A percentile compares a stretch with the other conserved stretches of the same genome.
phyloP scores from a whole-genome alignment of 345 rosid genomes.

The Odontarrhena argentea region DNA sequence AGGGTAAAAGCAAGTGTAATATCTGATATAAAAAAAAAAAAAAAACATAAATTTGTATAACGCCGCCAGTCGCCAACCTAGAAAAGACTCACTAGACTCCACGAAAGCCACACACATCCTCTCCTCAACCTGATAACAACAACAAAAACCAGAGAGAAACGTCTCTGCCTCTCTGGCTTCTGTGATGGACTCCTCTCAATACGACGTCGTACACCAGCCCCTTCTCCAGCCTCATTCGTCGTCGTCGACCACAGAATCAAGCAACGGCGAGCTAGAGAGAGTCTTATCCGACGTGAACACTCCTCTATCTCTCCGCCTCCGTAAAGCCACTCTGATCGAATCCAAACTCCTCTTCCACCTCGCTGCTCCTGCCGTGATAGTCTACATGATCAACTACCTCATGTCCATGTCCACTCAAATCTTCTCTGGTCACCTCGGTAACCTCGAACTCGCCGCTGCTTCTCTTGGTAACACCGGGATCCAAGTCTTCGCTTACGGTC shows the following conservation, averaged over 20 bases:
- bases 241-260: constrained; percentile 17
- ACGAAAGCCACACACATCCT: too few species aligned
- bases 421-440: constrained; percentile 64
- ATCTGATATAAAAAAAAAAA: too few species aligned
- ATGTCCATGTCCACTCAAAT: constrained; percentile 66
- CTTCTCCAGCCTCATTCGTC: constrained; percentile 28
- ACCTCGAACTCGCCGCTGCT: constrained; percentile 63
- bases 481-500: constrained; percentile 49
- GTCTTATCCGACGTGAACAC: constrained; percentile 36
- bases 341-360: constrained; percentile 49
- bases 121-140: too few species aligned
- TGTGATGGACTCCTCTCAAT: too few species aligned
- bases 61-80: too few species aligned
- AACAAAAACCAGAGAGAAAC: not conserved
- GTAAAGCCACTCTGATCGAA: constrained; percentile 37
- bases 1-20: too few species aligned
- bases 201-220: constrained; percentile 7
- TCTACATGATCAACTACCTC: constrained; percentile 58
- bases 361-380: constrained; percentile 57
- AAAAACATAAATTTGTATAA: too few species aligned
- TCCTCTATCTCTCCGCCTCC: constrained; percentile 26
- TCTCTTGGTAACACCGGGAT: constrained; percentile 71
- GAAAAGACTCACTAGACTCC: too few species aligned
- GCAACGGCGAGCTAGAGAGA: constrained; percentile 33
- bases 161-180: too few species aligned